Conservation (phyloP, 768 basidiomycete genomes). For the Nidularia pulvinata region DNA sequence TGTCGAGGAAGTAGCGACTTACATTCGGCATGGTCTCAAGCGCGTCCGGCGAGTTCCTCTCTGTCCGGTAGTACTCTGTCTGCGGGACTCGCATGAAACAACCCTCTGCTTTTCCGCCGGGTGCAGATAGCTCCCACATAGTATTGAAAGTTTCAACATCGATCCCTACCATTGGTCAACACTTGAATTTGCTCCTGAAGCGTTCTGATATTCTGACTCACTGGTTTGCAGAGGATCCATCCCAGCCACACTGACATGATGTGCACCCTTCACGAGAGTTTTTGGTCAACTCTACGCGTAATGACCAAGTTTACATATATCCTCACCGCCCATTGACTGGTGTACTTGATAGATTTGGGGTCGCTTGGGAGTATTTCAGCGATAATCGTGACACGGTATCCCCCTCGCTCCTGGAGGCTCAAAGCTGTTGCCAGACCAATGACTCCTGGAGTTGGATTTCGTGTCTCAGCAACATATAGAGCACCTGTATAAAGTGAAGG, state of each 20-base stretch:
- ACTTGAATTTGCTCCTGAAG: background rate
- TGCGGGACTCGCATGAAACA: conserved; percentile 59
- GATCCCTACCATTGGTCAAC: conserved; percentile 31
- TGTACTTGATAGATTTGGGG: conserved; percentile 64
- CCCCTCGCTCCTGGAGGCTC: conserved; percentile 58
- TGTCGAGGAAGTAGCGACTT: background rate
- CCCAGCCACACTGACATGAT: conserved; percentile 58
- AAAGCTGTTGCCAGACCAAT: conserved; percentile 77
- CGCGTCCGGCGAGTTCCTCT: conserved; percentile 9
- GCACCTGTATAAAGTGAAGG: conserved; percentile 6
- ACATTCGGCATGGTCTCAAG: conserved; percentile 13
- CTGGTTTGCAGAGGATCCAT: conserved; percentile 47
- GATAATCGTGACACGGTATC: conserved; percentile 65
- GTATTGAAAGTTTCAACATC: conserved; percentile 62
- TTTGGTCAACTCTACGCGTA: background rate
- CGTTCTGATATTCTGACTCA: conserved; percentile 12
- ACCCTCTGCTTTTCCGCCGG: conserved; percentile 40
- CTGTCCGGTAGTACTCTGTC: conserved; percentile 35
- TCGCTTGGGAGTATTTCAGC: conserved; percentile 74
- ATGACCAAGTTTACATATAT: background rate
- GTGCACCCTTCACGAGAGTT: conserved; percentile 54
- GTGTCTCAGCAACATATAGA: background rate
- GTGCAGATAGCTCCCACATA: conserved; percentile 63
- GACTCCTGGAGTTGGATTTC: conserved; percentile 48
- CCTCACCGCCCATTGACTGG: conserved; percentile 61